phyloP scores from a whole-genome alignment of 2,329 filamentous ascomycete species.

The Trichoderma koningii region DNA sequence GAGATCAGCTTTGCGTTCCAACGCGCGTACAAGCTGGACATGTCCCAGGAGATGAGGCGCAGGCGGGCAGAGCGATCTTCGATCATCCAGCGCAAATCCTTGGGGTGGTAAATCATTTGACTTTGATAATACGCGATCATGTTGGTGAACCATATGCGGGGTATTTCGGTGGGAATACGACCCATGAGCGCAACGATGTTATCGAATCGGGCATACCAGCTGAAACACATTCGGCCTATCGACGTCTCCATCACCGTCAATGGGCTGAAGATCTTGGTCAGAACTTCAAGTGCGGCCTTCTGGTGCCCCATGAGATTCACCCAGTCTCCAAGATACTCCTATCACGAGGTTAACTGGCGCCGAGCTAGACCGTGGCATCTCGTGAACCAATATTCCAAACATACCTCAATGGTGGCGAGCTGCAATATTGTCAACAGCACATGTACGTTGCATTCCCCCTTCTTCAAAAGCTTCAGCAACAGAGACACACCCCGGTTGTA shows the following conservation, averaged over 20 bases:
- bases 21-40: slow-evolving; percentile 74
- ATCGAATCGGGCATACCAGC: slow-evolving; percentile 93
- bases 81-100: slow-evolving; percentile 65
- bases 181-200: slow-evolving; percentile 81
- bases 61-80: slow-evolving; percentile 67
- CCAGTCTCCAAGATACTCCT: slow-evolving; percentile 97
- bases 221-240: slow-evolving; percentile 70
- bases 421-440: slow-evolving; percentile 88
- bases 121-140: slow-evolving; percentile 64
- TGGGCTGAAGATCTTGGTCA: slow-evolving; percentile 76
- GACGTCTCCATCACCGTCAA: slow-evolving; percentile 71
- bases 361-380: neutral
- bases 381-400: slow-evolving; percentile 30
- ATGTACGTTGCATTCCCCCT: slow-evolving; percentile 69
- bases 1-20: slow-evolving; percentile 65
- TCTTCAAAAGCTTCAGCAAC: slow-evolving; percentile 70
- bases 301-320: slow-evolving; percentile 91
- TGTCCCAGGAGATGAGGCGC: slow-evolving; percentile 75
- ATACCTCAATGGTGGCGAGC: slow-evolving; percentile 88
- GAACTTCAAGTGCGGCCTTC: slow-evolving; percentile 80
- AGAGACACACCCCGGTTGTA: slow-evolving; percentile 86
- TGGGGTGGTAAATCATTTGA: slow-evolving; percentile 60
- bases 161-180: slow-evolving; percentile 71
- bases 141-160: slow-evolving; percentile 74
- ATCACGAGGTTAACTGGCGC: slow-evolving; percentile 18